Evolutionary conservation across 495 filamentous ascomycete species (phyloP), one percentile per base, ranked within the genome.

Genomic region (Xylaria curta): DNA sequence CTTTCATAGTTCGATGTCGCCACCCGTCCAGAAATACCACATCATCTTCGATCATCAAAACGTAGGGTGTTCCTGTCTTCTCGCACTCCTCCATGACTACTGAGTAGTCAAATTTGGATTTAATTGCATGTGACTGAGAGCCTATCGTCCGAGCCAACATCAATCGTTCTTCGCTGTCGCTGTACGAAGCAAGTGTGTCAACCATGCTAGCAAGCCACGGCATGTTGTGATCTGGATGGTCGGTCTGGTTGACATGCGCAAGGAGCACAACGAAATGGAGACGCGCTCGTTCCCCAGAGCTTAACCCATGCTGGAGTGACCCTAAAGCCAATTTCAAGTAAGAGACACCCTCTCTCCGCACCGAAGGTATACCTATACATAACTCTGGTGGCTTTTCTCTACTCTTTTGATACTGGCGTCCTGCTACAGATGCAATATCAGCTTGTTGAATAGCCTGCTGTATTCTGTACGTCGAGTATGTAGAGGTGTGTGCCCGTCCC

Each of bases 1-100:
- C 86, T 21, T 78, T 65, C 51, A 81, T 76, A 0, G 82, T 83
- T 33, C 82, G 78, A 12, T 79, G 75, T 71, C 83, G 85, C 88
- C 88, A 90, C 17, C 81, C 82, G 33, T 84, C 81, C 73, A 85
- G 76, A 56, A 85, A 86, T 10, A 90, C 80, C 5, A 85, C 82
- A 65, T 89, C 88, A 70, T 89, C 88, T 75, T 90, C 87, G 5
- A 89, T 75, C 67, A 89, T 85, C 38, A 84, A 74, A 46, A 88
- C 83, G 75, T 86, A 87, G 0, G 80, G 81, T 13, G 84, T 81
- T n/a, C 81, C 78, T 9, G 77, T 82, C 19, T 80, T 76, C 60
- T 79, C 76, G 75, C 87, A 90, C 10, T 80, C 81, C 65, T 86
- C 78, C 56, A 89, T 76, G 7, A 85, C 72, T 21, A 87, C 83